A percentile compares a stretch with the other conserved stretches of the same genome.
Conservation (phyloP, 306 rosid species). For the Quercus glauca region DNA sequence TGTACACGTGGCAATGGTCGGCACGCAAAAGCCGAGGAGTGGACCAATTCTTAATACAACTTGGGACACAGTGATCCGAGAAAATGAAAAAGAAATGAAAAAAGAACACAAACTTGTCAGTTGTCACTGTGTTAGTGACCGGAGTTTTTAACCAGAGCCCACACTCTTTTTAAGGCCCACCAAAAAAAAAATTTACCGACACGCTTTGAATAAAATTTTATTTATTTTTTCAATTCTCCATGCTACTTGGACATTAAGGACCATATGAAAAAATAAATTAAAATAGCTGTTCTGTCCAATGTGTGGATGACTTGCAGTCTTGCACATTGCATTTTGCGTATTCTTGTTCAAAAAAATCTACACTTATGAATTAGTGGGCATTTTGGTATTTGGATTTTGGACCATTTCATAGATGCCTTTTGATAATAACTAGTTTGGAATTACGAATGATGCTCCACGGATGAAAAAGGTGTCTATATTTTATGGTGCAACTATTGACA, state of each 20-base stretch:
- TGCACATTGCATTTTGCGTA: too few species aligned
- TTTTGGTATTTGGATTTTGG: too few species aligned
- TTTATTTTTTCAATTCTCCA: background rate
- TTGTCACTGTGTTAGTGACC: background rate
- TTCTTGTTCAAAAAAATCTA: too few species aligned
- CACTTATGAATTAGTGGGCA: too few species aligned
- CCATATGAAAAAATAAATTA: too few species aligned
- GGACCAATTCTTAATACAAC: background rate
- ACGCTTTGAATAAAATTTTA: conserved; percentile 1
- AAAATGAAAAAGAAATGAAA: background rate
- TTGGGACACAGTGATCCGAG: background rate
- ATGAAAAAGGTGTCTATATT: background rate
- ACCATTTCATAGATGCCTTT: too few species aligned
- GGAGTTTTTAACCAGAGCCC: background rate
- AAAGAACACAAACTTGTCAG: background rate
- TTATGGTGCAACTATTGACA: background rate
- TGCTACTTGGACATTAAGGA: background rate
- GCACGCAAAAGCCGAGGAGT: background rate
- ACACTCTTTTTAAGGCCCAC: background rate
- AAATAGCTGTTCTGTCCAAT: too few species aligned
- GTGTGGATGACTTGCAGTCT: too few species aligned
- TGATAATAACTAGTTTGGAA: background rate
- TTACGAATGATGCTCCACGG: background rate
- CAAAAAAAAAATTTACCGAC: background rate
- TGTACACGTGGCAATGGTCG: conserved; percentile 29